phyloP scores from a whole-genome alignment of 2,329 filamentous ascomycete species.

The Ascochyta lentis region DNA sequence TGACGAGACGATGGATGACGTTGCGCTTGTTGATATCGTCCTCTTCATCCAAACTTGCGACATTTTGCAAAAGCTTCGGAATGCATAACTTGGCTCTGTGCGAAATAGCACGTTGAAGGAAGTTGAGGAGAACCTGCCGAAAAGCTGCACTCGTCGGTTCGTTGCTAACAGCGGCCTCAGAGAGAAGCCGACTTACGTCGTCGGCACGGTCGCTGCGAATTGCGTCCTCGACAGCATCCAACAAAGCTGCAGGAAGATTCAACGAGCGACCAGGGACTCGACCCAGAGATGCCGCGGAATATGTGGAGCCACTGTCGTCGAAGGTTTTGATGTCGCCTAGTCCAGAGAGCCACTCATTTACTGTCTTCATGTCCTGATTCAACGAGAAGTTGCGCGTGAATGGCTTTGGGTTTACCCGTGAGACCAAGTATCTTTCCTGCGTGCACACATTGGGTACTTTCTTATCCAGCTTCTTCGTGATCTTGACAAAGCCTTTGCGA shows the following conservation, averaged over 20 bases:
- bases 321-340: conserved; percentile 78
- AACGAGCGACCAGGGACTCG: conserved; percentile 78
- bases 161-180: conserved; percentile 62
- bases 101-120: conserved; percentile 79
- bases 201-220: conserved; percentile 72
- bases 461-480: conserved; percentile 98
- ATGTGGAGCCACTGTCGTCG: conserved; percentile 76
- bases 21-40: conserved; percentile 95
- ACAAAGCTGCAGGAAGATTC: conserved; percentile 70
- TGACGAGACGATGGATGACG: conserved; percentile 89
- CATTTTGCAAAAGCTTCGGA: conserved; percentile 69
- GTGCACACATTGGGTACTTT: conserved; percentile 78
- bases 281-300: conserved; percentile 73
- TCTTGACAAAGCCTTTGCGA: conserved; percentile 92
- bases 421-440: conserved; percentile 85
- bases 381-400: conserved; percentile 79
- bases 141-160: conserved; percentile 57
- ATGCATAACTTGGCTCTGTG: conserved; percentile 73
- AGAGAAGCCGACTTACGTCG: conserved; percentile 62
- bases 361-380: conserved; percentile 65
- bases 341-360: conserved; percentile 91
- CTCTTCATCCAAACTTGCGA: conserved; percentile 78
- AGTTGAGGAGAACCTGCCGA: conserved; percentile 76
- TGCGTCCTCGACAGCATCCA: conserved; percentile 76
- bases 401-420: conserved; percentile 85